A percentile compares a stretch with the other conserved stretches of the same genome.
phyloP scores from a whole-genome alignment of 495 filamentous ascomycete genomes.

The Penicillium chermesinum region DNA sequence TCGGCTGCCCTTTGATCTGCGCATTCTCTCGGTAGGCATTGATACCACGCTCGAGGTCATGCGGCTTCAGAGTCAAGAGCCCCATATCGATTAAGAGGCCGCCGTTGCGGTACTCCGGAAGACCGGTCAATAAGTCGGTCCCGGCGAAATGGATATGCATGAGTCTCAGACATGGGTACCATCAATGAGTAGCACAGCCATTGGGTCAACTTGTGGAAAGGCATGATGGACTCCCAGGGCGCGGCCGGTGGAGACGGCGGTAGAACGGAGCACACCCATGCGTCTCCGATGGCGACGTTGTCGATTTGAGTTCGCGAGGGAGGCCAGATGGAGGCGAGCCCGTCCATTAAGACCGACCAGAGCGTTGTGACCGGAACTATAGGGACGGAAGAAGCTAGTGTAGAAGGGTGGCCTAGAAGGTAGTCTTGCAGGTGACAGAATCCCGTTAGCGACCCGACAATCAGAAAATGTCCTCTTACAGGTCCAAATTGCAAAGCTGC shows the following conservation, averaged over 20 bases:
- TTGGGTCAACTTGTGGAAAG: conserved; percentile 74
- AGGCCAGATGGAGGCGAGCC: conserved; percentile 85
- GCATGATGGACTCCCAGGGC: conserved; percentile 89
- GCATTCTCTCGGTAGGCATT: conserved; percentile 68
- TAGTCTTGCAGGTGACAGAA: conserved; percentile 57
- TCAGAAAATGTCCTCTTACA: no score
- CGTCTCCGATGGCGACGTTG: conserved; percentile 84
- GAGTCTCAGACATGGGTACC: conserved; percentile 61
- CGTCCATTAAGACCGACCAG: conserved; percentile 85
- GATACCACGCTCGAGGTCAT: conserved; percentile 58
- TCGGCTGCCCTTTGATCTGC: conserved; percentile 67
- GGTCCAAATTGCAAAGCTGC: conserved; percentile 11
- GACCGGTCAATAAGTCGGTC: conserved; percentile 57
- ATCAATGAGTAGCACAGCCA: conserved; percentile 72
- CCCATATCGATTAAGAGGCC: conserved; percentile 65
- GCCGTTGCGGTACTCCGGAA: conserved; percentile 68
- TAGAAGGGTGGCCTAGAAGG: conserved; percentile 84
- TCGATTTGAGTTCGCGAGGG: conserved; percentile 82
- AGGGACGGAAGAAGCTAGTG: conserved; percentile 77
- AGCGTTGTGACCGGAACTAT: conserved; percentile 88
- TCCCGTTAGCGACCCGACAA: background rate
- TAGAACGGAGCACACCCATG: conserved; percentile 85
- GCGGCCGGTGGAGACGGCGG: conserved; percentile 65
- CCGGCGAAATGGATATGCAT: conserved; percentile 61
- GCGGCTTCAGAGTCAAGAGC: conserved; percentile 54